Conservation (phyloP, 371 early-diverging fungal genomes). For the Capillidium rhysosporum region DNA sequence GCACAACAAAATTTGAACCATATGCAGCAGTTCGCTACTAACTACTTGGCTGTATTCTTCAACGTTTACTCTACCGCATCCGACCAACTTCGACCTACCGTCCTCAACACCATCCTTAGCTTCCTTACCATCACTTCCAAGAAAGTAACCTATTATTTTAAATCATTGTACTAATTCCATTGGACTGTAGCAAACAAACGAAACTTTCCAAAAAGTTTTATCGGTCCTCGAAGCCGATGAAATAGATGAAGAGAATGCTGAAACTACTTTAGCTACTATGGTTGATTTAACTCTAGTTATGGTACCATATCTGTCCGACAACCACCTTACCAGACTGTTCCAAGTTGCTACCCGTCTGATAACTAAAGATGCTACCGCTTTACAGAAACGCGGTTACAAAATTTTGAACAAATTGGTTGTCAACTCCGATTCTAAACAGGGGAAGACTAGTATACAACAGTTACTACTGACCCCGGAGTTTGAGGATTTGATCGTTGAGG, state of each 20-base stretch:
- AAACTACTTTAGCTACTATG: slow-evolving; percentile 52
- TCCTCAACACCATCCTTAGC: slow-evolving; percentile 46
- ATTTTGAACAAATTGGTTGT: slow-evolving; percentile 35
- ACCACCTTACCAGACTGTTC: slow-evolving; percentile 29
- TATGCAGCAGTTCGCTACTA: slow-evolving; percentile 43
- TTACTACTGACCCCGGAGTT: slow-evolving; percentile 17
- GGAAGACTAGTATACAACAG: slow-evolving; percentile 25
- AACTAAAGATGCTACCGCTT: slow-evolving; percentile 8
- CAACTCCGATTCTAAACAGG: slow-evolving; percentile 11
- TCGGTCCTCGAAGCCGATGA: no score
- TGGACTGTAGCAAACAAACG: background rate
- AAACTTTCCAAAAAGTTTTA: background rate
- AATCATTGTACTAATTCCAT: background rate
- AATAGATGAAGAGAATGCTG: slow-evolving; percentile 3
- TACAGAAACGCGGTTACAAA: slow-evolving; percentile 93
- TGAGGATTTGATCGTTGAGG: slow-evolving; percentile 15
- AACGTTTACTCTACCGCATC: slow-evolving; percentile 53
- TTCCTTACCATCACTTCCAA: slow-evolving; percentile 32
- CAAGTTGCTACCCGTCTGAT: slow-evolving; percentile 7
- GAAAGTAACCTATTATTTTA: background rate
- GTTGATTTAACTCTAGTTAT: slow-evolving; percentile 50
- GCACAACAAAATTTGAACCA: slow-evolving; percentile 30
- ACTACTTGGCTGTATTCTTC: slow-evolving; percentile 62
- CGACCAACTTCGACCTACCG: slow-evolving; percentile 39
- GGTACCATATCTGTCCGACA: slow-evolving; percentile 43